These are phyloP conservation scores for Entomortierella parvispora DNA, from an alignment of 192 early-diverging fungal species.

Conservation along the genomic window DNA sequence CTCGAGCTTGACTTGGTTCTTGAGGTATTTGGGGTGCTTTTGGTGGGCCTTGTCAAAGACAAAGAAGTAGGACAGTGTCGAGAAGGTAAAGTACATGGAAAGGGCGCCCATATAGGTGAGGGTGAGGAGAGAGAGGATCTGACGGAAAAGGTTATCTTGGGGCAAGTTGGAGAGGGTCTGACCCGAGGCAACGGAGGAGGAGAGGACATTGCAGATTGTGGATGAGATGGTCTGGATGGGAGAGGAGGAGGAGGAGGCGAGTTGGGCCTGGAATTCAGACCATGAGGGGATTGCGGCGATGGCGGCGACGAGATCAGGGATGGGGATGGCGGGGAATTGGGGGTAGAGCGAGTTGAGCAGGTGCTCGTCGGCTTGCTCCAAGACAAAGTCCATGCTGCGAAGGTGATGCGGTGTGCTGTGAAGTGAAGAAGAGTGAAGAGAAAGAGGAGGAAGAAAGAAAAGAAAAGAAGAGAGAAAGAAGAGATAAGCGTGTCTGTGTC, in stretches of 20 bases:
- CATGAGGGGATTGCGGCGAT: slow-evolving; percentile 40
- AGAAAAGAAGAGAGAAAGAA: slow-evolving; percentile 11
- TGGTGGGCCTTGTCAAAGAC: slow-evolving; percentile 91
- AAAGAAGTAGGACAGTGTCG: slow-evolving; percentile 81
- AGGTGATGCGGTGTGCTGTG: slow-evolving; percentile 13
- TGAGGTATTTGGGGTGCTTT: slow-evolving; percentile 94
- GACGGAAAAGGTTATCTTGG: slow-evolving; percentile 76
- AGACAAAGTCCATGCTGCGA: slow-evolving; percentile 75
- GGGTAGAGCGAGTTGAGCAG: slow-evolving; percentile 72
- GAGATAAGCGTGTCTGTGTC: background rate
- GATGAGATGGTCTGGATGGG: slow-evolving; percentile 27
- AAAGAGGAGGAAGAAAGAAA: slow-evolving; percentile 14
- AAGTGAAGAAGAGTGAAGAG: slow-evolving; percentile 15
- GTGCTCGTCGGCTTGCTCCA: slow-evolving; percentile 71
- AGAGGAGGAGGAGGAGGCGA: slow-evolving; percentile 39
- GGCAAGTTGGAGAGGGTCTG: slow-evolving; percentile 40
- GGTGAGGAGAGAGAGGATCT: slow-evolving; percentile 76
- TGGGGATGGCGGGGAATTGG: slow-evolving; percentile 52
- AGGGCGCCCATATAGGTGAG: slow-evolving; percentile 77
- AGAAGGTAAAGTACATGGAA: slow-evolving; percentile 85
- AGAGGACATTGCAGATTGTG: slow-evolving; percentile 46
- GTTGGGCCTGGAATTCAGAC: slow-evolving; percentile 12
- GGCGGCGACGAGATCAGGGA: slow-evolving; percentile 53
- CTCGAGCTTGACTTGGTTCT: slow-evolving; percentile 90
- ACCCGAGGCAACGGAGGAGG: slow-evolving; percentile 42